phyloP scores from a whole-genome alignment of 2,329 filamentous ascomycete genomes.

The Ophiostoma sp. region DNA sequence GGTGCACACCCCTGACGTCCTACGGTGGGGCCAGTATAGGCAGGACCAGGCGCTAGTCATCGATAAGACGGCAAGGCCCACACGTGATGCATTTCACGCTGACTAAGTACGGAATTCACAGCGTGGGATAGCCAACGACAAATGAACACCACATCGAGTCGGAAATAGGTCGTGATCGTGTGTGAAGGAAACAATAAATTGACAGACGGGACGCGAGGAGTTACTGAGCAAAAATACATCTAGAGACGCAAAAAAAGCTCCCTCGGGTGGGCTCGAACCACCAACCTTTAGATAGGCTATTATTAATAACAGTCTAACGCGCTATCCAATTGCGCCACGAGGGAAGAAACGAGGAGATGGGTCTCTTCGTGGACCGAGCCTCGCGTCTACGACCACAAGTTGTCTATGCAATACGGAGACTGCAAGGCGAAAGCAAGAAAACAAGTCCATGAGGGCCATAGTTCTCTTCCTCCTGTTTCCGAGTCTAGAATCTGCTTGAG shows the following conservation, averaged over 20 bases:
- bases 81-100: neutral
- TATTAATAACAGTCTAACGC: conserved; percentile 15
- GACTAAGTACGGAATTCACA: neutral
- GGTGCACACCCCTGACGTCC: conserved; percentile 7
- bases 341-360: conserved; percentile 7
- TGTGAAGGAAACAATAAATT: too few relatives aligned
- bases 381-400: neutral
- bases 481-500: too few relatives aligned
- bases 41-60: neutral
- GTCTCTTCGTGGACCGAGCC: conserved; percentile 1
- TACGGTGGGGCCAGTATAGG: neutral
- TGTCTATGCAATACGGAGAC: neutral
- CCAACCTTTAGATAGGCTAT: conserved; percentile 15
- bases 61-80: neutral
- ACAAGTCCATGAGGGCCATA: neutral
- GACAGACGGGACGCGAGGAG: too few relatives aligned
- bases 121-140: neutral
- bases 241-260: conserved; percentile 1
- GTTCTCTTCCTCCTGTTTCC: too few relatives aligned
- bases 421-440: neutral
- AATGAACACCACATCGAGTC: too few relatives aligned
- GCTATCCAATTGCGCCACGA: conserved; percentile 16
- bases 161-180: too few relatives aligned
- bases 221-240: neutral
- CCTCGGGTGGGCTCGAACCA: conserved; percentile 15